Conservation (phyloP, 2,329 filamentous ascomycete genomes). For the Ambrosiella cleistominuta region DNA sequence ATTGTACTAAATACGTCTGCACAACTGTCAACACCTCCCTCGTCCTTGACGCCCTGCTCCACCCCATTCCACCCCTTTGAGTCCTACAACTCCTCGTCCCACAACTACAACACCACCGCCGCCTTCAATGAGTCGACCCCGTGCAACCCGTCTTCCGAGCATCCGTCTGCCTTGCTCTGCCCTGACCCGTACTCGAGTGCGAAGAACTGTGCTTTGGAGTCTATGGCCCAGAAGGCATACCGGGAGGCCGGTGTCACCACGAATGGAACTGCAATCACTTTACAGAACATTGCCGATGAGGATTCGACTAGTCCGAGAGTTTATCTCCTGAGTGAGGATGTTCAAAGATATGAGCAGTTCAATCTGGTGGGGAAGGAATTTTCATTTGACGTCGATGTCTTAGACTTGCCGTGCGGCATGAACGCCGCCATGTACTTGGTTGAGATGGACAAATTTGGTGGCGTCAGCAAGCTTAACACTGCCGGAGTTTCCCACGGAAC, state of each 20-base stretch:
- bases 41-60: not conserved
- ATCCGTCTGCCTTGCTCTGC: not conserved
- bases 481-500: constrained; percentile 36
- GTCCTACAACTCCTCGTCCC: not conserved
- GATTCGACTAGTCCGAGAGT: constrained; percentile 25
- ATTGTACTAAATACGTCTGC: not conserved
- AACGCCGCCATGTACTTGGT: constrained; percentile 48
- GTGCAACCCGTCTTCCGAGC: not conserved
- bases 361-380: constrained; percentile 44
- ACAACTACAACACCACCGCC: not conserved
- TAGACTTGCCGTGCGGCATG: constrained; percentile 42
- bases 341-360: constrained; percentile 39
- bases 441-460: constrained; percentile 34
- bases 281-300: constrained; percentile 34
- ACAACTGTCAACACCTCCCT: not conserved
- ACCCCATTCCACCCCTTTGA: not conserved
- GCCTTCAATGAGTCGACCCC: not conserved
- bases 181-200: constrained; percentile 20
- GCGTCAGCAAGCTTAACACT: constrained; percentile 28
- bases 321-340: constrained; percentile 37
- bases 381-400: constrained; percentile 49
- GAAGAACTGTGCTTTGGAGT: constrained; percentile 25
- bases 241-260: constrained; percentile 30
- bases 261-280: constrained; percentile 27
- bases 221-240: constrained; percentile 27